Evolutionary conservation across 106 monocot species (phyloP).

Genomic region (Dendrobium chrysotoxum): DNA sequence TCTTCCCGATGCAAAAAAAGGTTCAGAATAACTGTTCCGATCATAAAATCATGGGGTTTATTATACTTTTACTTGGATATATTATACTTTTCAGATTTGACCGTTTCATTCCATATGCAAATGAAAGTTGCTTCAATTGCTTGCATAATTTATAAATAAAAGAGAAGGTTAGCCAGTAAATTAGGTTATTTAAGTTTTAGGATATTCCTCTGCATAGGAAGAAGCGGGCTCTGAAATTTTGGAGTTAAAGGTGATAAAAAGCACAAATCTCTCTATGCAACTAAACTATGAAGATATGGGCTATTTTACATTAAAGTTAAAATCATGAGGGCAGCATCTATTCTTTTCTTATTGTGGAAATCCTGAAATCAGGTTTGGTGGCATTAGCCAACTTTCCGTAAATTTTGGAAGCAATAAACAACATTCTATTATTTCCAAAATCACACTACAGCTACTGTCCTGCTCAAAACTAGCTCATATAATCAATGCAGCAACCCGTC

Average conservation of each 20-base stretch:
- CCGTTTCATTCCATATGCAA: not conserved
- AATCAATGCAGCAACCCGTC: no score
- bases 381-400: no score
- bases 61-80: not conserved
- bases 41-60: not conserved
- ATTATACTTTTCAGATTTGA: not conserved
- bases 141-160: not conserved
- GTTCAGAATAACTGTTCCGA: slow-evolving; percentile 12
- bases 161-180: not conserved
- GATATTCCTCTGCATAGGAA: not conserved
- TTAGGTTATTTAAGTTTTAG: not conserved
- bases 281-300: not conserved
- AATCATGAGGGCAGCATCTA: not conserved
- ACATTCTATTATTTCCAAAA: no score
- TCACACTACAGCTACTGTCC: no score
- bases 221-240: not conserved
- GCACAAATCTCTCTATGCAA: slow-evolving; percentile 1
- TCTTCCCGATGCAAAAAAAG: slow-evolving; percentile 93
- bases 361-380: no score
- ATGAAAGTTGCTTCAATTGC: not conserved
- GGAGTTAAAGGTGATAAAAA: not conserved
- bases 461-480: no score
- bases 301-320: not conserved
- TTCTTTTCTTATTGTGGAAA: no score
- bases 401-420: no score